These are phyloP conservation scores for Stemphylium vesicarium DNA, from an alignment of 2,329 filamentous ascomycete species.

Conservation along the genomic window DNA sequence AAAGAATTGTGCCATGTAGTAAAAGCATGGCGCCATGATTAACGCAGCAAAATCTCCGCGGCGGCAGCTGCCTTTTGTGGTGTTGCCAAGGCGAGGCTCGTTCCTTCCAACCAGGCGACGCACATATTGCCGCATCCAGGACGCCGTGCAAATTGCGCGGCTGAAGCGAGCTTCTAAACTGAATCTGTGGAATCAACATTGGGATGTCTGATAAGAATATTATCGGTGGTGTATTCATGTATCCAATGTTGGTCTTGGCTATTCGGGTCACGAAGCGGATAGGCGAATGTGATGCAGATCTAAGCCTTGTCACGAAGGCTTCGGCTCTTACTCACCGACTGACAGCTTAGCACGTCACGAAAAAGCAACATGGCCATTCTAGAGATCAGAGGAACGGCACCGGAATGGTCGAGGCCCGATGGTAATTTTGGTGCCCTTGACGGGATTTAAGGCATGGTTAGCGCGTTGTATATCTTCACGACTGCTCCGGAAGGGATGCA, in stretches of 20 bases:
- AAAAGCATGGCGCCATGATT: conserved; percentile 4
- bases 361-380: neutral
- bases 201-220: neutral
- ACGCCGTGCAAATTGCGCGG: neutral
- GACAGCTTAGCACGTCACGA: neutral
- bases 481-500: too few relatives aligned
- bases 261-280: conserved; percentile 2
- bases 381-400: neutral
- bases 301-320: conserved; percentile 7
- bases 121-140: neutral
- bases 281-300: conserved; percentile 12
- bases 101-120: conserved; percentile 1
- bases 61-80: neutral
- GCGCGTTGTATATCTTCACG: too few relatives aligned
- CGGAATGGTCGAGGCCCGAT: neutral
- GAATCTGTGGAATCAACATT: neutral
- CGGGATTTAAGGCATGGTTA: neutral
- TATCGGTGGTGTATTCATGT: neutral
- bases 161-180: neutral
- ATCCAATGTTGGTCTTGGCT: neutral
- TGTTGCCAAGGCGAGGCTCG: conserved; percentile 19
- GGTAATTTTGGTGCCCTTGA: too few relatives aligned
- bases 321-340: neutral
- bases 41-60: conserved; percentile 6
- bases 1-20: neutral